Base-by-base conservation (phyloP, 352 stramenopile species). In the Globisporangium sylvaticum region DNA sequence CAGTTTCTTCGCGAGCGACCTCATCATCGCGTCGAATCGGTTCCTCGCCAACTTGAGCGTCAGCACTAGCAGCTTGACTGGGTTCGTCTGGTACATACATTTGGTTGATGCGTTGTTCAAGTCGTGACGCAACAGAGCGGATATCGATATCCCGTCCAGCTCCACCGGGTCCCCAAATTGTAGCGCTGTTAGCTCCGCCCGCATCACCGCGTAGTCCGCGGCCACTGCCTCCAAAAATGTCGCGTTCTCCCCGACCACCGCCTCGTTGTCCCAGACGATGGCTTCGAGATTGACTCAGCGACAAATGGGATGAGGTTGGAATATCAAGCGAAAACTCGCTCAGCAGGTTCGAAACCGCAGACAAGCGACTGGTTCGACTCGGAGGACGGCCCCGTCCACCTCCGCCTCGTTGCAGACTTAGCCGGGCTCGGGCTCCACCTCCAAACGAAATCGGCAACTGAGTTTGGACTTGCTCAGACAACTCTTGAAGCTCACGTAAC, bases 271-370 rank as follows among this genome's bases (percentile, higher is more conserved):
- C 69, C 39, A 72, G 15, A 22, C 66, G 66, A 44, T 78, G 68
- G 15, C 70, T 65, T 25, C 73, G 68, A 18, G 72, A 52, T 20
- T 78, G 68, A 4, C 66, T 69, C 32, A 82, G 71, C 6, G 70
- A 58, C 18, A 81, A 50, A 56, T 83, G 83, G 9, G 74, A 74
- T 32, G 79, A 79, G 8, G 72, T 76, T 8, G 84, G 84, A 32
- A 93, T 87, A 56, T 94, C 85, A 18, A 95, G 69, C 7, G 87
- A 92, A 64, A 95, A 93, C 42, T 95, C 87, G 34, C 83, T 94
- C 20, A 95, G 70, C 32, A 95, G 55, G 58, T 92, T 91, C 0
- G 85, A 92, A 5, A 93, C 77, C 14, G 84, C 73, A 37, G 85
- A 89, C 56, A 92, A 69, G 20, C 82, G 77, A 61, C 84, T 93